Evolutionary conservation across 139 green algal species (phyloP).

Genomic region (Ettlia oleoabundans): DNA sequence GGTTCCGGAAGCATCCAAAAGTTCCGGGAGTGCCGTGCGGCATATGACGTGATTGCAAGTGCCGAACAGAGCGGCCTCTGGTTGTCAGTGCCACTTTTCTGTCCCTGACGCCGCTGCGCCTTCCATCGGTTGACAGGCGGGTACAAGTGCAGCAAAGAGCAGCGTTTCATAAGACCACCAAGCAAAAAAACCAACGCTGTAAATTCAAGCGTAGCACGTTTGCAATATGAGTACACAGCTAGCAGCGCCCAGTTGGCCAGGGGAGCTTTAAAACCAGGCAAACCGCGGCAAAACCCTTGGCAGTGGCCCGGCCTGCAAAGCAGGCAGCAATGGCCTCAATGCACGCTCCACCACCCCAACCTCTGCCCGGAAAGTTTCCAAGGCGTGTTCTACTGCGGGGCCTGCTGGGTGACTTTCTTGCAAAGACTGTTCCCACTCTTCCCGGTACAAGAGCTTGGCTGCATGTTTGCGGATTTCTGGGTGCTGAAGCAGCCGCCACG

Average conservation of each 20-base stretch:
- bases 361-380: slow-evolving; percentile 58
- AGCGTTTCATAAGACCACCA: no score
- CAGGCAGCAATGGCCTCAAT: slow-evolving; percentile 43
- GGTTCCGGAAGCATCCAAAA: no score
- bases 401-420: slow-evolving; percentile 59
- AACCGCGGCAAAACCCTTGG: not conserved
- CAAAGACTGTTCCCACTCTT: slow-evolving; percentile 64
- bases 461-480: slow-evolving; percentile 57
- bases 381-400: slow-evolving; percentile 21
- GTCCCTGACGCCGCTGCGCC: no score
- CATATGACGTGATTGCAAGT: no score
- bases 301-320: not conserved
- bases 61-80: no score
- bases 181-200: not conserved
- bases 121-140: no score
- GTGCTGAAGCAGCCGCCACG: slow-evolving; percentile 49
- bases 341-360: slow-evolving; percentile 42
- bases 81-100: no score
- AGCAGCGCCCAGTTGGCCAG: no score
- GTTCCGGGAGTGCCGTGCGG: no score
- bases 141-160: no score
- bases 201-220: not conserved
- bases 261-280: not conserved
- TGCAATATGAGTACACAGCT: not conserved
- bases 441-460: slow-evolving; percentile 49